These are phyloP conservation scores for Eutrema japonicum DNA, from an alignment of 345 rosid species.

Conservation along the genomic window DNA sequence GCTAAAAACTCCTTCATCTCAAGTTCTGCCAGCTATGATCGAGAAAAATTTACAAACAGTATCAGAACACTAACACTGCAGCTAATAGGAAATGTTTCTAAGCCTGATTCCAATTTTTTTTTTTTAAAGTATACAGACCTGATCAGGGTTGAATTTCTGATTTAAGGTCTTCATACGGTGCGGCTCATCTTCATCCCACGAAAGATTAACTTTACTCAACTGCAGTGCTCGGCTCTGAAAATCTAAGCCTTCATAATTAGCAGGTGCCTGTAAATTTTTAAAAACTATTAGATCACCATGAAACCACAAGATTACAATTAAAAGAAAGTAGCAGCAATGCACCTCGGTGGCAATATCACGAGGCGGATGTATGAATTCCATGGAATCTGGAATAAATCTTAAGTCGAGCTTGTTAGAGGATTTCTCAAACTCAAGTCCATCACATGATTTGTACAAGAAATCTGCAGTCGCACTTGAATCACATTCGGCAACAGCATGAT, in stretches of 20 bases:
- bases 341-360: conserved; percentile 91
- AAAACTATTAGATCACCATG: conserved; percentile 5
- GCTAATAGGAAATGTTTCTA: neutral
- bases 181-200: conserved; percentile 99
- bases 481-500: conserved; percentile 84
- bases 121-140: conserved; percentile 50
- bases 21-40: conserved; percentile 66
- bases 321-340: conserved; percentile 25
- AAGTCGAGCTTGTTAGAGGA: conserved; percentile 92
- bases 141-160: conserved; percentile 72
- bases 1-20: conserved; percentile 89
- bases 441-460: conserved; percentile 75
- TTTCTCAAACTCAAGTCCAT: conserved; percentile 89
- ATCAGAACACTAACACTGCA: conserved; percentile 35
- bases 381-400: conserved; percentile 88
- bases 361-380: conserved; percentile 89
- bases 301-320: conserved; percentile 11
- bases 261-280: conserved; percentile 60
- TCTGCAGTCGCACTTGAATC: conserved; percentile 86
- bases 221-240: conserved; percentile 86
- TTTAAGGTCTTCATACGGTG: conserved; percentile 78
- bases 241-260: conserved; percentile 69
- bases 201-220: conserved; percentile 68
- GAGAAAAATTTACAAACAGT: conserved; percentile 24
- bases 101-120: neutral